These are phyloP conservation scores for Phlebiopsis flavidoalba DNA, from an alignment of 768 basidiomycete genomes.

Conservation along the genomic window DNA sequence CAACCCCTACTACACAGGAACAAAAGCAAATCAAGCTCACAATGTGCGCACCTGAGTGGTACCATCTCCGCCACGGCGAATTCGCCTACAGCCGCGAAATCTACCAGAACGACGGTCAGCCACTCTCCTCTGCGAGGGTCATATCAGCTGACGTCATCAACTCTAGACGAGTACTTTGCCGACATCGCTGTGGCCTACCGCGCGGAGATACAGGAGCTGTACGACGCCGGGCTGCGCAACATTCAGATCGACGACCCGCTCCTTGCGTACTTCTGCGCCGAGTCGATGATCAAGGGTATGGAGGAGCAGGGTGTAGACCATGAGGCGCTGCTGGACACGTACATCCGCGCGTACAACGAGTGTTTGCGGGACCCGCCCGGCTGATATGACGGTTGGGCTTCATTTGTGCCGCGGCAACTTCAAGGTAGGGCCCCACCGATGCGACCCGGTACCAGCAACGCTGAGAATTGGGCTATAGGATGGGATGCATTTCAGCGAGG, in stretches of 20 bases:
- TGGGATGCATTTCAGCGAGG: constrained; percentile 53
- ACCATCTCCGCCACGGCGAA: constrained; percentile 61
- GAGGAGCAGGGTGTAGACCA: constrained; percentile 56
- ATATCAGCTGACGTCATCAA: too few species aligned
- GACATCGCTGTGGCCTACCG: constrained; percentile 44
- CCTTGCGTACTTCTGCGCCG: constrained; percentile 62
- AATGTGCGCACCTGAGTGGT: constrained; percentile 68
- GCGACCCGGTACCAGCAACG: neutral
- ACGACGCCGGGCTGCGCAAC: constrained; percentile 38
- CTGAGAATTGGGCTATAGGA: constrained; percentile 25
- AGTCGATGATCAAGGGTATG: constrained; percentile 53
- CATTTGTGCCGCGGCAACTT: constrained; percentile 54
- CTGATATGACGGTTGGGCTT: constrained; percentile 48
- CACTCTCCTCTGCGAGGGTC: too few species aligned
- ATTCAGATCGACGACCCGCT: constrained; percentile 45
- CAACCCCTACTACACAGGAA: constrained; percentile 35
- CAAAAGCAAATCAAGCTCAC: constrained; percentile 67
- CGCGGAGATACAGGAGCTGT: constrained; percentile 39
- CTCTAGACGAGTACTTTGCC: constrained; percentile 35
- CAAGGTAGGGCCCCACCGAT: constrained; percentile 10
- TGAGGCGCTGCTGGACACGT: constrained; percentile 60
- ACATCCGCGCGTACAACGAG: constrained; percentile 56
- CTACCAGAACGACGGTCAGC: constrained; percentile 50
- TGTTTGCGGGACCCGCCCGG: constrained; percentile 47
- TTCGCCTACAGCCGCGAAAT: constrained; percentile 55